phyloP scores from a whole-genome alignment of 2,329 filamentous ascomycete genomes.

The Apiospora phragmitis region DNA sequence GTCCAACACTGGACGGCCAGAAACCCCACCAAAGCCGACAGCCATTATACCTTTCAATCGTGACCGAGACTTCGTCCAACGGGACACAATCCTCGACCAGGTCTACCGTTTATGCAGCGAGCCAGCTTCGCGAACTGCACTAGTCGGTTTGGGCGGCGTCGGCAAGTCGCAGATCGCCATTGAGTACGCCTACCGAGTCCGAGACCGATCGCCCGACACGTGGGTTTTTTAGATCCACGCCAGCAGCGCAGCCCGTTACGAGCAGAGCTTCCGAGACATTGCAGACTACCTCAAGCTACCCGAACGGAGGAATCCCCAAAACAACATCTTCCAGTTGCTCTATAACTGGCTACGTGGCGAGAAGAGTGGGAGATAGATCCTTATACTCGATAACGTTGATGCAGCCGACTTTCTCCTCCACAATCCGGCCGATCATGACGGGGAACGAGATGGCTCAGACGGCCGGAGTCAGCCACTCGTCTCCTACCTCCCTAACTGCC shows the following conservation, averaged over 20 bases:
- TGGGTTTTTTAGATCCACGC: slow-evolving; percentile 39
- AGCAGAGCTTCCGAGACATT: slow-evolving; percentile 33
- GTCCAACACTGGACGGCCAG: slow-evolving; percentile 6
- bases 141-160: slow-evolving; percentile 11
- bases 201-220: slow-evolving; percentile 7
- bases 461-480: slow-evolving; percentile 16
- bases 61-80: slow-evolving; percentile 12
- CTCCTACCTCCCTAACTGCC: slow-evolving; percentile 29
- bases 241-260: slow-evolving; percentile 28
- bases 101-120: neutral
- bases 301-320: slow-evolving; percentile 24
- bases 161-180: slow-evolving; percentile 16
- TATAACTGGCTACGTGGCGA: slow-evolving; percentile 33
- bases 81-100: no score
- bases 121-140: slow-evolving; percentile 9
- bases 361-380: slow-evolving; percentile 31
- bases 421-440: slow-evolving; percentile 16
- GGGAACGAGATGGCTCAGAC: neutral
- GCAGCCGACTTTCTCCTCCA: slow-evolving; percentile 28
- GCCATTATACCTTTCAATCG: slow-evolving; percentile 12
- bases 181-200: slow-evolving; percentile 18
- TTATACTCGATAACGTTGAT: slow-evolving; percentile 40
- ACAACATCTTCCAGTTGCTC: slow-evolving; percentile 27
- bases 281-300: slow-evolving; percentile 29
- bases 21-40: slow-evolving; percentile 10